Conservation (phyloP, 495 filamentous ascomycete species). For the Pyronema domesticum region DNA sequence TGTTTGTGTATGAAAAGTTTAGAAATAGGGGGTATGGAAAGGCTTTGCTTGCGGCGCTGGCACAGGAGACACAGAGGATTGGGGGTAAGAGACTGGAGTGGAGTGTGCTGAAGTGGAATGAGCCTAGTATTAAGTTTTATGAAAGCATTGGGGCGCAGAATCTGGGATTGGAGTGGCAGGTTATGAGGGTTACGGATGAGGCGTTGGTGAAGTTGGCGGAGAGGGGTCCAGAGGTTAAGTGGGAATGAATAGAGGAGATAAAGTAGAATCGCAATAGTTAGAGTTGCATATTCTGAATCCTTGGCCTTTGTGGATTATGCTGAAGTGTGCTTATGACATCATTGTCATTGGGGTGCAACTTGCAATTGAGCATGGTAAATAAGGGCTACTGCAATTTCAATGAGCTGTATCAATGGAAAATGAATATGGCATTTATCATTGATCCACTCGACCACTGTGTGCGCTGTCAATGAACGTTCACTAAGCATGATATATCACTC, state of each 20-base stretch:
- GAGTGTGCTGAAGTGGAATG: constrained; percentile 84
- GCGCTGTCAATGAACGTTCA: too few relatives aligned
- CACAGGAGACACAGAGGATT: constrained; percentile 53
- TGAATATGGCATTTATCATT: too few relatives aligned
- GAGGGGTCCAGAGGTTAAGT: constrained; percentile 22
- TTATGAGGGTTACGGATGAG: constrained; percentile 72
- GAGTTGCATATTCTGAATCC: background rate
- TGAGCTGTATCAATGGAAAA: too few relatives aligned
- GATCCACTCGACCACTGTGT: too few relatives aligned
- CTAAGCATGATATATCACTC: too few relatives aligned
- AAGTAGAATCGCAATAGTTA: background rate
- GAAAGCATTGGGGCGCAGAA: constrained; percentile 58
- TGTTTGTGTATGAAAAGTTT: constrained; percentile 58
- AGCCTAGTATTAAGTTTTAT: constrained; percentile 78
- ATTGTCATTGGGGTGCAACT: too few relatives aligned
- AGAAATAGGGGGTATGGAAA: constrained; percentile 66
- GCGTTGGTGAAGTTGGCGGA: constrained; percentile 44
- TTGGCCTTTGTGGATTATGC: too few relatives aligned
- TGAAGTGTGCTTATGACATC: too few relatives aligned
- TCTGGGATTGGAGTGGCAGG: constrained; percentile 68
- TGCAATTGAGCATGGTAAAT: too few relatives aligned
- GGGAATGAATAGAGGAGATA: background rate
- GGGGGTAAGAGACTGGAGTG: constrained; percentile 69
- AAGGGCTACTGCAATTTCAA: too few relatives aligned
- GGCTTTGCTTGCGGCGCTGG: constrained; percentile 54